Evolutionary conservation across 192 early-diverging fungal species (phyloP).

Genomic region (Martensiomyces pterosporus): DNA sequence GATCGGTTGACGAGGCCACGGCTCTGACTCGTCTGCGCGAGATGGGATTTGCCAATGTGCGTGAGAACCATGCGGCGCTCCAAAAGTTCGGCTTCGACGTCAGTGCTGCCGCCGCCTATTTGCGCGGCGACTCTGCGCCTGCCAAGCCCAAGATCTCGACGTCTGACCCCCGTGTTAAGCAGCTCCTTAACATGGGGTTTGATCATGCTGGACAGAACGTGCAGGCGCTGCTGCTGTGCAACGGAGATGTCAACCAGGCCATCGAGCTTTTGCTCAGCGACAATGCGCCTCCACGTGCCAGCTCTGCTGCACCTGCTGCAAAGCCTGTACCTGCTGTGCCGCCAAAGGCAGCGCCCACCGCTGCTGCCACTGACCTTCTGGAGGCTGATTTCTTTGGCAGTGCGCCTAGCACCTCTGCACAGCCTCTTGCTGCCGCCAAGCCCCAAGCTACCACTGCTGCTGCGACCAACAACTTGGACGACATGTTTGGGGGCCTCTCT

Average conservation of each 20-base stretch:
- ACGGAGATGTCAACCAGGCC: conserved; percentile 75
- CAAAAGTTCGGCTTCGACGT: conserved; percentile 67
- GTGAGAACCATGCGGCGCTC: conserved; percentile 63
- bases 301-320: neutral
- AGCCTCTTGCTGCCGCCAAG: neutral
- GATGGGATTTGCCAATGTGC: conserved; percentile 84
- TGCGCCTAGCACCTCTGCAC: neutral
- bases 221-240: conserved; percentile 63
- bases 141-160: conserved; percentile 13
- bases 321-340: conserved; percentile 5
- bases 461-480: conserved; percentile 6
- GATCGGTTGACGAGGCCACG: conserved; percentile 19
- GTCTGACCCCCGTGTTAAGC: conserved; percentile 56
- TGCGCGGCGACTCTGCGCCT: conserved; percentile 52
- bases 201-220: conserved; percentile 62
- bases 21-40: conserved; percentile 52
- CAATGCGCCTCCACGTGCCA: conserved; percentile 29
- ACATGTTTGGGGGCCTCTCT: conserved; percentile 35
- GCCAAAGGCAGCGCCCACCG: conserved; percentile 7
- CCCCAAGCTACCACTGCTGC: conserved; percentile 4
- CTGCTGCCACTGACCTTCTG: conserved; percentile 11
- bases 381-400: conserved; percentile 28
- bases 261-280: conserved; percentile 52
- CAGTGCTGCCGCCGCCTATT: conserved; percentile 65
- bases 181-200: conserved; percentile 72